Evolutionary conservation across 495 filamentous ascomycete genomes (phyloP), one percentile per base, ranked within the genome.

Genomic region (Penicillium robsamsonii): DNA sequence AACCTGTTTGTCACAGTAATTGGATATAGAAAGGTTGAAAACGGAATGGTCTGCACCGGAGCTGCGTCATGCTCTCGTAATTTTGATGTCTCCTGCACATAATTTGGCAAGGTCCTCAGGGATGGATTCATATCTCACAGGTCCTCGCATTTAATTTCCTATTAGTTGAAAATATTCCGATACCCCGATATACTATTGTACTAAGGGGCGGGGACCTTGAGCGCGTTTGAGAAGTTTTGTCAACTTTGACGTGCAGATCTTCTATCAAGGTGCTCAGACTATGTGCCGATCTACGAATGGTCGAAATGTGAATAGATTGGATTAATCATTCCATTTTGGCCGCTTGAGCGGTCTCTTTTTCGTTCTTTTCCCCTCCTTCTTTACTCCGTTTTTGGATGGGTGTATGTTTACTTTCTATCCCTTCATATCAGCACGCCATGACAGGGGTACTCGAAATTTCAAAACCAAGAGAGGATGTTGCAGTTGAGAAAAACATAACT

Each of bases 181-280:
- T 48, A 24, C 13, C 3, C 17, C 27, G 27, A 33, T 30, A 17
- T 20, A 20, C 25, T 24, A 40, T 15, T 8, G 17, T 12, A 37
- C 12, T 27, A 29, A 18, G 47, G 46, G 41, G 24, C 42, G 60
- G 59, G 67, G 58, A 71, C 70, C 70, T 66, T 73, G 72, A 75
- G 72, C 46, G 59, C 53, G 52, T 71, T 75, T 75, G 72, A 73
- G 72, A 59, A 69, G 51, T 49, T 73, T 73, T 68, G 50, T 35
- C 51, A 47, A 60, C 60, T 60, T 55, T 37, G 20, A 56, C 3
- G 27, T 42, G 56, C 53, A 43, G 59, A 64, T 64, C 64, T 27
- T 46, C 63, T 61, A 58, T 64, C 64, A 63, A 56, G 57, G 50
- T 38, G 54, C 55, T 46, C 44, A 40, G 27, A 29, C 31, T 41